phyloP scores from a whole-genome alignment of 163 green algal genomes.

The Chloromonas sp. region DNA sequence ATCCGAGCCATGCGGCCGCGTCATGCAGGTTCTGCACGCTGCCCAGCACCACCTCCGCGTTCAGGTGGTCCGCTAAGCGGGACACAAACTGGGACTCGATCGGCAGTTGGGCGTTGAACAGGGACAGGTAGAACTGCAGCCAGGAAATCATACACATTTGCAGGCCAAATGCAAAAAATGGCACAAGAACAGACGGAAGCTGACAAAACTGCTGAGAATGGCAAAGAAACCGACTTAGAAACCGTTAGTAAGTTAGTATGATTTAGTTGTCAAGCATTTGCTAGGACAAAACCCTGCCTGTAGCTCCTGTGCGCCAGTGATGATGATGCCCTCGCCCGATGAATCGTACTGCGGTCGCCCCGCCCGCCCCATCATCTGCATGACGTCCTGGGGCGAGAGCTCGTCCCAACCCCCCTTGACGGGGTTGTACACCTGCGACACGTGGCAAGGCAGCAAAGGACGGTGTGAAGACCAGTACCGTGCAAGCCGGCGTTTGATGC shows the following conservation, averaged over 20 bases:
- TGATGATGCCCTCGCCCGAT: conserved; percentile 96
- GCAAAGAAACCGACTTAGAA: too few relatives aligned
- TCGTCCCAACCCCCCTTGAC: conserved; percentile 74
- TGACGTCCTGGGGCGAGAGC: conserved; percentile 83
- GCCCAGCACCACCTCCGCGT: conserved; percentile 94
- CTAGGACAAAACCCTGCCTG: too few relatives aligned
- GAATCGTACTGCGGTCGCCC: conserved; percentile 91
- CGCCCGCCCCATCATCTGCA: conserved; percentile 98
- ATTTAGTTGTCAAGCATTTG: too few relatives aligned
- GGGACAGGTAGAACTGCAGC: conserved; percentile 92
- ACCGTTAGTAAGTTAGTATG: too few relatives aligned
- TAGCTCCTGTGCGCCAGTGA: conserved; percentile 56
- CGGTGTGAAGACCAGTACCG: too few relatives aligned
- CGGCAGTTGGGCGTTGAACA: conserved; percentile 97
- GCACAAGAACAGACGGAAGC: too few relatives aligned
- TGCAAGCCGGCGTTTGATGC: too few relatives aligned
- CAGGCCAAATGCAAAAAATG: too few relatives aligned
- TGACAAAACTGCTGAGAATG: too few relatives aligned
- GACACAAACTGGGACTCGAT: conserved; percentile 92
- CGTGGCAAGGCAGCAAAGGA: too few relatives aligned
- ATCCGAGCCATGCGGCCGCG: conserved; percentile 88
- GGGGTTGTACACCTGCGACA: conserved; percentile 70
- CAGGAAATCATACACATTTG: conserved; percentile 22
- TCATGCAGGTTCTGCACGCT: conserved; percentile 84
- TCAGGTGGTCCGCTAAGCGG: conserved; percentile 89